Evolutionary conservation across 306 rosid genomes (phyloP), one percentile per base, ranked within the genome.

Genomic region (Bauhinia variegata): DNA sequence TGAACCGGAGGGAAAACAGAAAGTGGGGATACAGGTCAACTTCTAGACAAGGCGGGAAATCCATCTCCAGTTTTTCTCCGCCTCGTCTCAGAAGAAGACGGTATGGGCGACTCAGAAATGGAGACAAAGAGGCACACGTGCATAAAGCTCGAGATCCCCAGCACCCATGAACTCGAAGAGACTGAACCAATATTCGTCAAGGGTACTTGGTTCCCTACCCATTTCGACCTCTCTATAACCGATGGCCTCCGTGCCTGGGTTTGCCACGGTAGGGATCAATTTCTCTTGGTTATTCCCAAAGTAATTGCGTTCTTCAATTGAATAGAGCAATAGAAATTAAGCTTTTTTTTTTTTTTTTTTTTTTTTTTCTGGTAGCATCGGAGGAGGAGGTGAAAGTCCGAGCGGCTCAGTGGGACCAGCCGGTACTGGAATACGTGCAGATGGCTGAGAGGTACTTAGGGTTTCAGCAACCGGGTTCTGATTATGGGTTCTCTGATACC

Each of bases 341-440:
- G 34, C 4, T 34, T 61, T 57, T 36, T 8, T 54, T 8, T 4
- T 11, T 32, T 6, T 34, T n/a, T n/a, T n/a, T n/a, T n/a, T n/a
- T n/a, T n/a, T n/a, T n/a, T n/a, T n/a, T n/a, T n/a, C n/a, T n/a
- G 44, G 61, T 38, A 83, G 95, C 89, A 11, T 75, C 90, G 49
- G 88, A 84, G 67, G 95, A 89, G 18, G 88, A 86, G 19, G 91
- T 93, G 38, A 77, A 74, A n/a, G n/a, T n/a, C n/a, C 91, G 97
- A 9, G 96, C 96, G n/a, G 77, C 82, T 52, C 96, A 86, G 77
- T 93, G 98, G 96, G 98, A 93, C 79, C 97, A 86, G 54, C 88
- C 87, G 10, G 85, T 82, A 18, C 37, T 80, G 0, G 90, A 86
- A 66, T 93, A 88, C 56, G 68, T 89, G 64, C 47, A 61, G 2